Conservation (phyloP, 2,329 filamentous ascomycete genomes). For the Diplodia mutila region DNA sequence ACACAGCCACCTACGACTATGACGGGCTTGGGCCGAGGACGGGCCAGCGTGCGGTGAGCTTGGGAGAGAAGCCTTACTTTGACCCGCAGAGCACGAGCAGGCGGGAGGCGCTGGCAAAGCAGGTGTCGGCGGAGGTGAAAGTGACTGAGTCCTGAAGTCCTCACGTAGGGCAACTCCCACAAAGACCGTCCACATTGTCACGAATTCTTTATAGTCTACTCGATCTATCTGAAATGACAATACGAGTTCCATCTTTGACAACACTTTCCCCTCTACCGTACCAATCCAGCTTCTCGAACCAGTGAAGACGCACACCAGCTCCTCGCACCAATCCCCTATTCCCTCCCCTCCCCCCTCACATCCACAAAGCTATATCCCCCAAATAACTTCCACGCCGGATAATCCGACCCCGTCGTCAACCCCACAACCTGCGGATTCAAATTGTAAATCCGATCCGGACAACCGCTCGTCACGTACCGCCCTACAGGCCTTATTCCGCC, state of each 20-base stretch:
- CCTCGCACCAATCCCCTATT: no score
- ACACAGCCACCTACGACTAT: slow-evolving; percentile 67
- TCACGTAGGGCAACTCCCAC: not conserved
- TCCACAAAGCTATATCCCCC: no score
- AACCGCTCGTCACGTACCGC: no score
- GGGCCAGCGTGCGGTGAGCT: slow-evolving; percentile 58
- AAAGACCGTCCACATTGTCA: not conserved
- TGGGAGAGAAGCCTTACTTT: slow-evolving; percentile 59
- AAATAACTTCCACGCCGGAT: no score
- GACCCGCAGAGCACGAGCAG: slow-evolving; percentile 55
- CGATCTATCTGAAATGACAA: not conserved
- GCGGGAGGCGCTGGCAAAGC: slow-evolving; percentile 43
- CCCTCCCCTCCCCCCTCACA: no score
- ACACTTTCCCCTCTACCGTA: not conserved
- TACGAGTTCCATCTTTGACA: not conserved
- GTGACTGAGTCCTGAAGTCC: not conserved
- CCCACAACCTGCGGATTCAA: no score
- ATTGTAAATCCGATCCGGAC: no score
- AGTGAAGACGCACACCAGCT: not conserved
- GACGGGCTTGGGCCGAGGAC: slow-evolving; percentile 55
- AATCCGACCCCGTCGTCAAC: no score
- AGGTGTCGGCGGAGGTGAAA: not conserved
- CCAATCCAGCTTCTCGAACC: not conserved
- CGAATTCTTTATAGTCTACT: not conserved
- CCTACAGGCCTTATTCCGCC: no score